Conservation (phyloP, 2,329 filamentous ascomycete genomes). For the Juglanconis juglandina region DNA sequence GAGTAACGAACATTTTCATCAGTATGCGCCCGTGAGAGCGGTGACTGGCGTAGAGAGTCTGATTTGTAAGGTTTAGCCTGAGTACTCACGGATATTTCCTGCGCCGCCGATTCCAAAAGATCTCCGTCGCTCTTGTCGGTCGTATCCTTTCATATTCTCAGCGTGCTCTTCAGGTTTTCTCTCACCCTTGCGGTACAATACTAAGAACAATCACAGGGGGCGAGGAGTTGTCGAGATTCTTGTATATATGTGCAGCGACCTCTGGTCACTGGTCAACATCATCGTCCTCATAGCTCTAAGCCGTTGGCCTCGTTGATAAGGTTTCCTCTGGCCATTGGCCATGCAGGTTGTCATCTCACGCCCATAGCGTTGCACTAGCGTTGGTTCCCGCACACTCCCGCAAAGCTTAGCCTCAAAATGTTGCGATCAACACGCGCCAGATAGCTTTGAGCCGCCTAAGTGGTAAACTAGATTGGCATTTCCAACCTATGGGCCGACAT, state of each 20-base stretch:
- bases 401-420: conserved; percentile 4
- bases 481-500: too few species aligned
- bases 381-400: not conserved
- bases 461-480: not conserved
- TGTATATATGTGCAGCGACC: not conserved
- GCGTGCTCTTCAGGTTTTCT: not conserved
- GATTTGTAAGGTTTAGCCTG: too few species aligned
- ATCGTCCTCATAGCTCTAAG: not conserved
- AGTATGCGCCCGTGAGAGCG: too few species aligned
- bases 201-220: too few species aligned
- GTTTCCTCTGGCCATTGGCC: conserved; percentile 4
- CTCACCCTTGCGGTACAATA: too few species aligned
- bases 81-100: conserved; percentile 11
- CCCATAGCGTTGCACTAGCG: not conserved
- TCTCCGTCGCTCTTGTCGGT: not conserved
- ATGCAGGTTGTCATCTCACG: conserved; percentile 1
- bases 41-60: too few species aligned
- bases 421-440: conserved; percentile 3
- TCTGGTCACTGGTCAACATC: too few species aligned
- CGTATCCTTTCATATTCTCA: not conserved
- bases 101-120: conserved; percentile 14
- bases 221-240: not conserved
- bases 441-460: conserved; percentile 5
- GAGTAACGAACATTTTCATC: not conserved
- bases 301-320: conserved; percentile 1